A percentile compares a stretch with the other conserved stretches of the same genome.
Conservation (phyloP, 495 filamentous ascomycete genomes). For the Podospora sp. region DNA sequence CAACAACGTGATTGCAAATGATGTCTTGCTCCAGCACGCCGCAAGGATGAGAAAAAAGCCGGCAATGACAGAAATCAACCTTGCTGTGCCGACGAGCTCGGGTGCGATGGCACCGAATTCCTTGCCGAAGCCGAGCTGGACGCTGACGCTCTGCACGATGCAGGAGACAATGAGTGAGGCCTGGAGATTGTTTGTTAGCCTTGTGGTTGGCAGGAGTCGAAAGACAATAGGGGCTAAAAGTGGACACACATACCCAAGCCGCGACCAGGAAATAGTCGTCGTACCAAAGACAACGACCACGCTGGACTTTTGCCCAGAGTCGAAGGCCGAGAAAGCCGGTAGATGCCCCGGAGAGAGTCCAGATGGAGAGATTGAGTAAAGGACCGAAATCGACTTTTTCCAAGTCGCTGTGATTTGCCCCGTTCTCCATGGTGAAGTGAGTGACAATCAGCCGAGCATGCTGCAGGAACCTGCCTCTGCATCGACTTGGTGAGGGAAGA, state of each 20-base stretch:
- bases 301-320: conserved; percentile 26
- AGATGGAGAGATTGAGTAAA: conserved; percentile 25
- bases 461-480: no score
- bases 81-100: conserved; percentile 12
- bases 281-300: conserved; percentile 24
- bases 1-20: conserved; percentile 35
- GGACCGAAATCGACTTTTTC: conserved; percentile 21
- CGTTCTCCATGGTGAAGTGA: no score
- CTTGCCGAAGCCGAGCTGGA: conserved; percentile 26
- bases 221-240: no score
- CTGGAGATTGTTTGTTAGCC: conserved; percentile 11
- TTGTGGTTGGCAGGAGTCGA: no score
- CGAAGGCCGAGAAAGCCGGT: conserved; percentile 32
- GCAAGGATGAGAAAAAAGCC: conserved; percentile 30
- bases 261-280: conserved; percentile 35
- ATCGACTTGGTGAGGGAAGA: no score
- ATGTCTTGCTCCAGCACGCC: conserved; percentile 35
- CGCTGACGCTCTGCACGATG: conserved; percentile 24
- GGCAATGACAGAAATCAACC: conserved; percentile 22
- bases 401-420: no score
- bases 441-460: no score
- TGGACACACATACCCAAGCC: conserved; percentile 30
- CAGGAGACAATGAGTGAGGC: conserved; percentile 22
- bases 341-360: conserved; percentile 25
- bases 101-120: conserved; percentile 27